Conservation (phyloP, 2,329 filamentous ascomycete genomes). For the Ophiosphaerella korrae region DNA sequence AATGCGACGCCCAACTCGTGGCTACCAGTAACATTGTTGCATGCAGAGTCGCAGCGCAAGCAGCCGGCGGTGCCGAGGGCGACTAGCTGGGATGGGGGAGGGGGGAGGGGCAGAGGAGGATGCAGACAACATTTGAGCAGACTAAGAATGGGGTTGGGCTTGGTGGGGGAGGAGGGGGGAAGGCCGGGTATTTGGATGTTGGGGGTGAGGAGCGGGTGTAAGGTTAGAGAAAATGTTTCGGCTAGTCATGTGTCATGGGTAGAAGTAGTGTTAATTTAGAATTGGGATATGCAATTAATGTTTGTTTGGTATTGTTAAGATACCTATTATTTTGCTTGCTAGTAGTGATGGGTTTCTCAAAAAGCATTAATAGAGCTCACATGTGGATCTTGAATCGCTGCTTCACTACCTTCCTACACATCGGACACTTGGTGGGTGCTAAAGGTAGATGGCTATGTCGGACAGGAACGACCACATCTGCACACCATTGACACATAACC, state of each 20-base stretch:
- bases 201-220: conserved; percentile 6
- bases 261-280: too few relatives aligned
- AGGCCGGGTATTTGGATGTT: conserved; percentile 31
- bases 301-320: too few relatives aligned
- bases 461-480: conserved; percentile 55
- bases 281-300: too few relatives aligned
- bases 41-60: too few relatives aligned
- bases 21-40: too few relatives aligned
- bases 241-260: background rate
- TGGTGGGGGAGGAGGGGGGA: background rate
- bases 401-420: conserved; percentile 53
- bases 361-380: conserved; percentile 1
- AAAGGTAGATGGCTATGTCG: conserved; percentile 49
- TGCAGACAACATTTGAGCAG: conserved; percentile 33
- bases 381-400: conserved; percentile 50
- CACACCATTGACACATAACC: conserved; percentile 62
- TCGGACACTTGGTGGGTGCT: conserved; percentile 50
- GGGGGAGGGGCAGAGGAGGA: conserved; percentile 16
- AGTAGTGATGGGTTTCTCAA: too few relatives aligned
- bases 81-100: background rate
- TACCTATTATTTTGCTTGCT: too few relatives aligned
- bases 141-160: conserved; percentile 33
- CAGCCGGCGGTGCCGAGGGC: background rate
- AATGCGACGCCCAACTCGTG: too few relatives aligned
- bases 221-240: background rate